Evolutionary conservation across 345 rosid genomes (phyloP).

Genomic region (Viola odorata): DNA sequence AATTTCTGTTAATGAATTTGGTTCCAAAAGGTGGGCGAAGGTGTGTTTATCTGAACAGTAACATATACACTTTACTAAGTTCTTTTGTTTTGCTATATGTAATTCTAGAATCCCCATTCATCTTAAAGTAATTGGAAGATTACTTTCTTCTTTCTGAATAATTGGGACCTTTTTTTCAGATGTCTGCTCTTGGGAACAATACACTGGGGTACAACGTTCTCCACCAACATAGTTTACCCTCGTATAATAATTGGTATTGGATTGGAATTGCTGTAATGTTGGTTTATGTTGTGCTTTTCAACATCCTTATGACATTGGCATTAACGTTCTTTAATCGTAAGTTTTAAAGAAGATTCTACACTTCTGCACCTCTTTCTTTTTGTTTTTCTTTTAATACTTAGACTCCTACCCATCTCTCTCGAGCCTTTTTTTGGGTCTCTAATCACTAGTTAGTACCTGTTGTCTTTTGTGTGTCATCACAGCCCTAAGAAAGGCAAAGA

Average conservation of each 20-base stretch:
- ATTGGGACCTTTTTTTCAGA: slow-evolving; percentile 36
- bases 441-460: neutral
- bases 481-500: slow-evolving; percentile 55
- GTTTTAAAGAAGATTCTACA: slow-evolving; percentile 19
- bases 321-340: slow-evolving; percentile 72
- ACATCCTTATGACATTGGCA: slow-evolving; percentile 59
- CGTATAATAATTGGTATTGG: slow-evolving; percentile 68
- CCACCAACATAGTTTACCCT: slow-evolving; percentile 43
- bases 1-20: slow-evolving; percentile 74
- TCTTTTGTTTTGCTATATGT: neutral
- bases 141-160: neutral
- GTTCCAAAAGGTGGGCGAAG: slow-evolving; percentile 71
- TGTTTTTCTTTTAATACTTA: neutral
- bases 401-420: neutral
- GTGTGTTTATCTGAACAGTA: slow-evolving; percentile 25
- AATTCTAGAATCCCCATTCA: neutral
- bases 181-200: slow-evolving; percentile 40
- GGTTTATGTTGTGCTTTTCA: slow-evolving; percentile 59
- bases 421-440: neutral
- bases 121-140: too few species aligned
- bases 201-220: slow-evolving; percentile 65
- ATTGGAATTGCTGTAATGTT: slow-evolving; percentile 60
- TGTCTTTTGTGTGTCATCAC: slow-evolving; percentile 16
- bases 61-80: neutral
- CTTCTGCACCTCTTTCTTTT: neutral